Evolutionary conservation across 2,329 filamentous ascomycete species (phyloP).

Genomic region (Penicillium occitanis): DNA sequence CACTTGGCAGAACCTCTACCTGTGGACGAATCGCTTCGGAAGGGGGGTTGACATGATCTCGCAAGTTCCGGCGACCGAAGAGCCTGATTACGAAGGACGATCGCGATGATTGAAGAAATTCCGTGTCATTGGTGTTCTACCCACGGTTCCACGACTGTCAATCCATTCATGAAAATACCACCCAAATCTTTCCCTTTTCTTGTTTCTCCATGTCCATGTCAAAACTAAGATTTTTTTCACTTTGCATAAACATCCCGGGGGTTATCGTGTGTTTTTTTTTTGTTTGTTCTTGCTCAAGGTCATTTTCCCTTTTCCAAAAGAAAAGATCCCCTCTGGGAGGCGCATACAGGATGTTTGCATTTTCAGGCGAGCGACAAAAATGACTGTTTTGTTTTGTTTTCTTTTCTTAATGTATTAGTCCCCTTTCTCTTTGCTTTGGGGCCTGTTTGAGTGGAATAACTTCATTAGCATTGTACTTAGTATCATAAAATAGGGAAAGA

Average conservation of each 20-base stretch:
- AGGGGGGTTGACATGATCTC: slow-evolving; percentile 41
- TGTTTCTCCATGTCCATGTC: not conserved
- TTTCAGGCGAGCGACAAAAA: slow-evolving; percentile 22
- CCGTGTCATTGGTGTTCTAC: not conserved
- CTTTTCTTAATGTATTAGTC: not conserved
- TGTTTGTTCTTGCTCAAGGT: slow-evolving; percentile 10
- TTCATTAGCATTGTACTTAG: slow-evolving; percentile 18
- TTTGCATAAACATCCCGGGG: slow-evolving; percentile 14
- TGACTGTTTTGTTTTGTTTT: slow-evolving; percentile 7
- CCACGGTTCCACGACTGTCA: not conserved
- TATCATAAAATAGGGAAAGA: slow-evolving; percentile 12
- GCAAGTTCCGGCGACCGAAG: not conserved
- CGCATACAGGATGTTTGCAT: slow-evolving; percentile 20
- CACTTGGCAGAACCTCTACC: slow-evolving; percentile 41
- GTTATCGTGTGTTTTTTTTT: slow-evolving; percentile 20
- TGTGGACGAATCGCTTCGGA: slow-evolving; percentile 45
- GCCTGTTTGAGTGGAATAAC: slow-evolving; percentile 1
- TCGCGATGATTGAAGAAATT: not conserved
- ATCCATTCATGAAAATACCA: not conserved
- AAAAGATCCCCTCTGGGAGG: slow-evolving; percentile 18
- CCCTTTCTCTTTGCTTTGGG: not conserved
- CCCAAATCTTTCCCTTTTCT: not conserved
- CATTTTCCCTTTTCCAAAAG: slow-evolving; percentile 22
- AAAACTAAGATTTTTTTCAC: not conserved
- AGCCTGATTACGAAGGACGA: not conserved